Percentiles rank a stretch among this genome's conserved stretches.
Evolutionary conservation across 352 stramenopile species (phyloP).

Genomic region (Phytophthora cryptogea): DNA sequence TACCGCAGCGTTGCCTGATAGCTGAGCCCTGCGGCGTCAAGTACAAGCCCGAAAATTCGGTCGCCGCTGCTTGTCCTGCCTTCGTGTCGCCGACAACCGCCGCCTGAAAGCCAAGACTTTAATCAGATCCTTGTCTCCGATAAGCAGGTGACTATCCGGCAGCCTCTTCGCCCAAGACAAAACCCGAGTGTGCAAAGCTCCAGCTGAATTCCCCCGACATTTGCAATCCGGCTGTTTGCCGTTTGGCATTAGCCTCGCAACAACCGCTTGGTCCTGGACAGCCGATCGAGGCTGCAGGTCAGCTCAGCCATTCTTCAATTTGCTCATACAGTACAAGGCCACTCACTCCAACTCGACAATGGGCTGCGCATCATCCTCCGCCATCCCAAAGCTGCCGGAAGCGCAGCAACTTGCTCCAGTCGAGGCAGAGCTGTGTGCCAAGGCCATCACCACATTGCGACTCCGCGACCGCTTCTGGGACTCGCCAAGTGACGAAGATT

Average conservation of each 20-base stretch:
- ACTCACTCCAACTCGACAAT: constrained; percentile 10
- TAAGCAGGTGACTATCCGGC: constrained; percentile 20
- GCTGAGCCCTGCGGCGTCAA: constrained; percentile 8
- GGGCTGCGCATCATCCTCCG: constrained; percentile 42
- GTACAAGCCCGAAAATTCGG: constrained; percentile 15
- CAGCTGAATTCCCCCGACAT: constrained; percentile 15
- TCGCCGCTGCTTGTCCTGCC: not conserved
- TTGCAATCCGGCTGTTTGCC: constrained; percentile 16
- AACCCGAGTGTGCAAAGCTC: constrained; percentile 17
- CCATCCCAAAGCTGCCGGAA: constrained; percentile 28
- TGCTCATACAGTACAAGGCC: not conserved
- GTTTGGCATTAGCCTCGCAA: constrained; percentile 9
- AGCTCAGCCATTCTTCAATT: constrained; percentile 29
- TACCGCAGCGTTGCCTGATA: constrained; percentile 1
- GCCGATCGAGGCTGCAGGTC: not conserved
- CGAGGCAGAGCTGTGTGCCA: constrained; percentile 28
- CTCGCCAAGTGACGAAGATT: constrained; percentile 35
- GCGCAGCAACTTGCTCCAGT: constrained; percentile 23
- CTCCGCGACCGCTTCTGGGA: constrained; percentile 44
- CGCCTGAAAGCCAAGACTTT: constrained; percentile 1
- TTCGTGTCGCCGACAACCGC: constrained; percentile 1
- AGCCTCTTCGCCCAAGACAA: not conserved
- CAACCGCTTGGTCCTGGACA: constrained; percentile 1
- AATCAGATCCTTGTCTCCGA: constrained; percentile 13
- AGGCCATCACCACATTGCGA: constrained; percentile 40